These are phyloP conservation scores for Mikania micrantha DNA, from an alignment of 129 eudicot genomes.

Conservation along the genomic window DNA sequence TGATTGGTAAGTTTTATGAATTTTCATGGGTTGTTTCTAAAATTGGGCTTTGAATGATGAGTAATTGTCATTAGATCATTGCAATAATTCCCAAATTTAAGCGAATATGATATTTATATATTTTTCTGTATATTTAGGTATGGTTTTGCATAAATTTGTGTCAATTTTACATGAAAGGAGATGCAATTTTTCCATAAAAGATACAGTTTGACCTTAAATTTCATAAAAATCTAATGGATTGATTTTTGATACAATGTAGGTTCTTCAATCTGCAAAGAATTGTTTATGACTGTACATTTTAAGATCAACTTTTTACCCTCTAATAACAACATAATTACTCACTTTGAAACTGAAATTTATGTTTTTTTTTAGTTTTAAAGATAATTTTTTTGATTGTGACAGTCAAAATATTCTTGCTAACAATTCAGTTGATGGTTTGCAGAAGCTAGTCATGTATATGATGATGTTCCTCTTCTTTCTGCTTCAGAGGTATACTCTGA, in stretches of 20 bases:
- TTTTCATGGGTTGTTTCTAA: background rate
- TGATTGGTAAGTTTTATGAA: conserved; percentile 28
- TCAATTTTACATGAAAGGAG: no score
- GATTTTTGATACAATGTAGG: background rate
- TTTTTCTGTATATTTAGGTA: no score
- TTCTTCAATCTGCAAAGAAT: background rate
- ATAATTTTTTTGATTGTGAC: background rate
- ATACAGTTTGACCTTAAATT: no score
- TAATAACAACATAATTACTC: background rate
- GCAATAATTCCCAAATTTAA: no score
- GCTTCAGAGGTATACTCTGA: conserved; percentile 53
- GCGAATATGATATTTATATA: no score
- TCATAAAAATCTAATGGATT: no score
- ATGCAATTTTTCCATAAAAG: no score
- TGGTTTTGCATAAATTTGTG: no score
- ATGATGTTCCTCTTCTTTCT: conserved; percentile 71
- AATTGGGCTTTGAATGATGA: background rate
- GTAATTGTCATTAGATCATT: no score
- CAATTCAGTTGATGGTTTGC: conserved; percentile 17
- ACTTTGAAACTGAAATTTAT: background rate
- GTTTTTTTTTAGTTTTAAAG: background rate
- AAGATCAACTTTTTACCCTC: background rate
- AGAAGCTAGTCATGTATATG: conserved; percentile 26
- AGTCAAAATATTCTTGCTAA: background rate
- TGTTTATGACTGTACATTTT: background rate